phyloP scores from a whole-genome alignment of 2,329 filamentous ascomycete species.

The Colletotrichum cordylinicola region DNA sequence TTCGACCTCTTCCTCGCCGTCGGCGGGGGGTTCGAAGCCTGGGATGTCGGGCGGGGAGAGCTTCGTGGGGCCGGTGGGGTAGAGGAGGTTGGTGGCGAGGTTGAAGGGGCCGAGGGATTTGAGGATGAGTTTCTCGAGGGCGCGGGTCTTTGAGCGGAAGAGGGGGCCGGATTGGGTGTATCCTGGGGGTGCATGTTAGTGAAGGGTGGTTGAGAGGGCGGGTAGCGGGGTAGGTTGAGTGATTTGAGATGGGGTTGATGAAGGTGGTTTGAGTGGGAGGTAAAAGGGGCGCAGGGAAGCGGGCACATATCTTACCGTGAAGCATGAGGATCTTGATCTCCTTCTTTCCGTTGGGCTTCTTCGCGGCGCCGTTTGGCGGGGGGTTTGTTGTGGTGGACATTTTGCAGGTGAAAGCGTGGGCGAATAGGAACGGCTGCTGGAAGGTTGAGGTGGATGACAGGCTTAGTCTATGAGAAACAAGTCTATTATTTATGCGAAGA shows the following conservation, averaged over 20 bases:
- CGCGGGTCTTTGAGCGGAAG: slow-evolving; percentile 89
- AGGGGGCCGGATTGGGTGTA: slow-evolving; percentile 89
- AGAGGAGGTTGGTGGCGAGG: slow-evolving; percentile 62
- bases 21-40: slow-evolving; percentile 56
- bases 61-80: slow-evolving; percentile 72
- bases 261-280: background rate
- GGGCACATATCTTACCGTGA: slow-evolving; percentile 57
- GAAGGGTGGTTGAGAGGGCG: background rate
- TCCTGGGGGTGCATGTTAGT: slow-evolving; percentile 49
- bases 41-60: slow-evolving; percentile 72
- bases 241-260: background rate
- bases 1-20: slow-evolving; percentile 41
- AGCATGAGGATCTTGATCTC: slow-evolving; percentile 77
- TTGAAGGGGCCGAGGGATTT: slow-evolving; percentile 72
- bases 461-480: background rate
- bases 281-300: background rate
- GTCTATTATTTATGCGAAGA: background rate
- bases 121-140: slow-evolving; percentile 78
- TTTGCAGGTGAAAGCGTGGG: background rate
- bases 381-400: slow-evolving; percentile 4
- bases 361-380: slow-evolving; percentile 26
- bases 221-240: background rate
- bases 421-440: background rate
- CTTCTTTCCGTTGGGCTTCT: slow-evolving; percentile 45
- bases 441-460: background rate